Evolutionary conservation across 169 alveolate species (phyloP).

Genomic region (Amoebophrya sp.): DNA sequence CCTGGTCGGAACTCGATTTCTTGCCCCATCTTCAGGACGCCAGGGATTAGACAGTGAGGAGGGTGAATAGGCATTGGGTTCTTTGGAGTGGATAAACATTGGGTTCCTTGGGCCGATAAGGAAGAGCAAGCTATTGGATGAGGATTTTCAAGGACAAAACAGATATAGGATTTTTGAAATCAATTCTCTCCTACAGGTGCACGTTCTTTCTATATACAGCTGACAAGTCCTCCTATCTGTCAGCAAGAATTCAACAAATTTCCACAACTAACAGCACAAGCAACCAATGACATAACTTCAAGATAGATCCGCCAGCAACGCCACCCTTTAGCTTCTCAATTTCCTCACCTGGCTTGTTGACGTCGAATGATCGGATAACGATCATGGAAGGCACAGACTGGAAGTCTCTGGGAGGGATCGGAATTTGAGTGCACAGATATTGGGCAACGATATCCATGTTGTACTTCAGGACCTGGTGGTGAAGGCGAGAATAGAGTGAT

Average conservation of each 20-base stretch:
- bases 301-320: conserved; percentile 96
- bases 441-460: conserved; percentile 93
- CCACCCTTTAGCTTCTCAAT: conserved; percentile 96
- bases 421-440: conserved; percentile 84
- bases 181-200: background rate
- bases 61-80: conserved; percentile 17
- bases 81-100: conserved; percentile 34
- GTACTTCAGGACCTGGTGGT: conserved; percentile 77
- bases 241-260: background rate
- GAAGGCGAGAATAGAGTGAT: conserved; percentile 56
- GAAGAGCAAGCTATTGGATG: background rate
- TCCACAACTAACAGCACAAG: background rate
- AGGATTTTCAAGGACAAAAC: background rate
- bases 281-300: conserved; percentile 38
- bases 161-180: background rate
- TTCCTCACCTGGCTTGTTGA: conserved; percentile 97
- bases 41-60: background rate
- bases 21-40: conserved; percentile 81
- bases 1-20: conserved; percentile 98
- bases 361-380: conserved; percentile 96
- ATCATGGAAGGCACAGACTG: conserved; percentile 94
- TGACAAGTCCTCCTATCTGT: conserved; percentile 37
- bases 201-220: conserved; percentile 37
- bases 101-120: background rate
- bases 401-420: conserved; percentile 95